Conservation (phyloP, 306 rosid species). For the Mimosa pudica region DNA sequence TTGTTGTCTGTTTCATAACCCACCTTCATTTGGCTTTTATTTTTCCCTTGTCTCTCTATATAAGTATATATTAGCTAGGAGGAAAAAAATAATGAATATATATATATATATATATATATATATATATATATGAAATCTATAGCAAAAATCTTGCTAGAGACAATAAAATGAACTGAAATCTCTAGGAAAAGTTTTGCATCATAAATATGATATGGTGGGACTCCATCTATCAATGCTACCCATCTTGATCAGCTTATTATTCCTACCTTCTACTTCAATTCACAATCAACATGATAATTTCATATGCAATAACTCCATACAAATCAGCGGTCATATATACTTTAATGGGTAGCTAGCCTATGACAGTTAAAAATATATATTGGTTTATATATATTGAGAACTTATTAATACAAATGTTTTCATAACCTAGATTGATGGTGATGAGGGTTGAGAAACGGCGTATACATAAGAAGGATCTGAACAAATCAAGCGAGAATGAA, state of each 20-base stretch:
- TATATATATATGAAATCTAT: background rate
- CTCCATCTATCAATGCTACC: background rate
- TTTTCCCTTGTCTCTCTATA: background rate
- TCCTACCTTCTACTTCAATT: conserved; percentile 12
- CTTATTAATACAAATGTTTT: background rate
- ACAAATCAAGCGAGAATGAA: background rate
- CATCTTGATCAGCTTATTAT: conserved; percentile 21
- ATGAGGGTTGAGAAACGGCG: background rate
- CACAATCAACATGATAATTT: conserved; percentile 19
- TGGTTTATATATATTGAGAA: background rate
- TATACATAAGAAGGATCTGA: background rate
- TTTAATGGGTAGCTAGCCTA: no score
- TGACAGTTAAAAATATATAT: no score
- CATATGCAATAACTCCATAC: background rate
- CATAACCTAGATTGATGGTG: background rate
- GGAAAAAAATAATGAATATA: no score
- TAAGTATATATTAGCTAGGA: no score
- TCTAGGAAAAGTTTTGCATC: conserved; percentile 34
- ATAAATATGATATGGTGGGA: conserved; percentile 9
- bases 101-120: background rate
- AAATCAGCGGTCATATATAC: background rate
- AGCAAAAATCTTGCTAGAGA: background rate
- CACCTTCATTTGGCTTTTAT: conserved; percentile 34
- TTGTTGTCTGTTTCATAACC: conserved; percentile 43
- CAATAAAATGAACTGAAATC: conserved; percentile 30